phyloP scores from a whole-genome alignment of 305 asterid genomes.

The Fraxinus greggii region DNA sequence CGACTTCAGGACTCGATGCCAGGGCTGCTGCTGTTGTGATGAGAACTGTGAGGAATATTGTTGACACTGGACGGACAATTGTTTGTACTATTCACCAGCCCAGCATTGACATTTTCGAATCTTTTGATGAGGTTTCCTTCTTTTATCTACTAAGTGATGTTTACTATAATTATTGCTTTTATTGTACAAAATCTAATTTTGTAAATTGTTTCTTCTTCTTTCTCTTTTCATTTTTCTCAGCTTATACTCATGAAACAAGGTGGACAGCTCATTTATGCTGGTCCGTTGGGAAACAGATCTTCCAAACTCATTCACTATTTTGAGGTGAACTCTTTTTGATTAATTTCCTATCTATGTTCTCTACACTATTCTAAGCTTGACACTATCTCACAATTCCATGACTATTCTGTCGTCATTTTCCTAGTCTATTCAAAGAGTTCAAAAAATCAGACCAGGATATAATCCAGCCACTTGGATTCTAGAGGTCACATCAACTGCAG shows the following conservation, averaged over 20 bases:
- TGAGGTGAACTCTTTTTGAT: conserved; percentile 42
- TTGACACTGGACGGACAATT: conserved; percentile 75
- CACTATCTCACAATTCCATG: background rate
- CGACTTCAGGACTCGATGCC: conserved; percentile 81
- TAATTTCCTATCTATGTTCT: conserved; percentile 1
- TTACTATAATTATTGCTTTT: background rate
- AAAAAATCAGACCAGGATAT: conserved; percentile 52
- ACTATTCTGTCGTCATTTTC: background rate
- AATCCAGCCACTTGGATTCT: conserved; percentile 86
- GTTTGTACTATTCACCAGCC: conserved; percentile 89
- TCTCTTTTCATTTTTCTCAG: conserved; percentile 31
- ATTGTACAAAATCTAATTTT: background rate
- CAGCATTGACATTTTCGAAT: conserved; percentile 76
- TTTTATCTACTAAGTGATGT: background rate
- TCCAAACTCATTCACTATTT: conserved; percentile 53
- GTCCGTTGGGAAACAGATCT: conserved; percentile 65
- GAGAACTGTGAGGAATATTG: conserved; percentile 85
- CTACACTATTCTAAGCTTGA: conserved; percentile 3
- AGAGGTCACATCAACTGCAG: conserved; percentile 63
- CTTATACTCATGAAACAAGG: conserved; percentile 74
- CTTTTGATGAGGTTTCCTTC: conserved; percentile 64
- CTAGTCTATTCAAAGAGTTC: conserved; percentile 61
- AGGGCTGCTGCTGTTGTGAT: conserved; percentile 79
- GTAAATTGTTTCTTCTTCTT: conserved; percentile 5
- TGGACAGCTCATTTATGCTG: conserved; percentile 73